These are phyloP conservation scores for Oryza officinalis DNA, from an alignment of 176 grass and related monocot species.

Conservation along the genomic window DNA sequence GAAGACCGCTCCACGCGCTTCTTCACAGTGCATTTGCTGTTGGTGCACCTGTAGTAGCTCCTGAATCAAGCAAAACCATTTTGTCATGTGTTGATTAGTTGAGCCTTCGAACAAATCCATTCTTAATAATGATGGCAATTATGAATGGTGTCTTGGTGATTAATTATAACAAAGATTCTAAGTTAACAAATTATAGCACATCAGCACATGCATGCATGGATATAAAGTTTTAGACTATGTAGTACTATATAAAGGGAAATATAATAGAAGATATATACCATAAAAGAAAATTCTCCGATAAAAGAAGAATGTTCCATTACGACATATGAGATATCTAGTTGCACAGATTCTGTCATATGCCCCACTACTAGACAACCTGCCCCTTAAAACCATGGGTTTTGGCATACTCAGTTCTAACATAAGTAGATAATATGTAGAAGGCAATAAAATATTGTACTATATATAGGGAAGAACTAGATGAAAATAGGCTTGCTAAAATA, in stretches of 20 bases:
- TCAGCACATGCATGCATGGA: too few relatives aligned
- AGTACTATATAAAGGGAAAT: too few relatives aligned
- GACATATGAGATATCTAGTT: background rate
- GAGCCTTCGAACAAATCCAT: background rate
- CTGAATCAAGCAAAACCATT: constrained; percentile 34
- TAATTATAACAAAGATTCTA: background rate
- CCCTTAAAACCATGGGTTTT: background rate
- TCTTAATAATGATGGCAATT: background rate
- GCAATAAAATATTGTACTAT: background rate
- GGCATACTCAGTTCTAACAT: background rate
- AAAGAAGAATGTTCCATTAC: background rate
- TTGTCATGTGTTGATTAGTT: background rate
- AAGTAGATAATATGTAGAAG: background rate
- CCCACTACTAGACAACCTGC: background rate
- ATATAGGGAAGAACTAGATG: background rate
- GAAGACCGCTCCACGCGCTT: constrained; percentile 90
- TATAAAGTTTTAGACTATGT: background rate
- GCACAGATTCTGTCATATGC: background rate
- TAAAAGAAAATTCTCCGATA: background rate
- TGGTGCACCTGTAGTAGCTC: constrained; percentile 96
- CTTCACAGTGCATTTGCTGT: constrained; percentile 85
- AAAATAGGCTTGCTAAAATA: background rate
- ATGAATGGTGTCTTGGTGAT: background rate
- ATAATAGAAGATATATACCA: too few relatives aligned
- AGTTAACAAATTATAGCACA: background rate